Evolutionary conservation across 2,329 filamentous ascomycete species (phyloP), one percentile per base, ranked within the genome.

Genomic region (Fulvia fulva): DNA sequence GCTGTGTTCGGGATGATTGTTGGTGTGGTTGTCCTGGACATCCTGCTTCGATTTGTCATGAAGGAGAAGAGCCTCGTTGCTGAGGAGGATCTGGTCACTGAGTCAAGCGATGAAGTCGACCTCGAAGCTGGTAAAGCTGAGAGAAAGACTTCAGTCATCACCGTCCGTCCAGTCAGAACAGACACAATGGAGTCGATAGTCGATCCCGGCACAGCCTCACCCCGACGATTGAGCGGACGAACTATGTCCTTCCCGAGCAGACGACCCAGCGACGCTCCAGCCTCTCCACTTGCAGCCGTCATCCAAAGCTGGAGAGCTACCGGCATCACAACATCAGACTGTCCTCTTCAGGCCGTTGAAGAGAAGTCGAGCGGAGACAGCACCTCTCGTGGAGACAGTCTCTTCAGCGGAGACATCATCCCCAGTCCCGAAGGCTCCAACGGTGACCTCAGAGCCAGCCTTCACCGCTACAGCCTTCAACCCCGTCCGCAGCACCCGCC

Each of bases 1-100:
- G 63, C 63, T n/a, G 65, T 67, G 6, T 66, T 64, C 43, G 57
- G 55, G 19, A 45, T 67, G 49, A 57, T 57, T 32, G 46, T 60
- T 28, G 54, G 34, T 22, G 58, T 65, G n/a, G 23, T 65, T 14
- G 56, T 46, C 8, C 49, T 65, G 5, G 65, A 67, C 22, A 52
- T 67, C 19, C 5, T 64, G 11, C 43, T 66, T 1, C 54, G 65
- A 51, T 28, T 64, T 14, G 28, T 65, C 25, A 66, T 67, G 65
- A 50, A 58, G 6, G 65, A 66, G 30, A 56, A 57, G 12, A 23
- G 16, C 34, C 26, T n/a, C 19, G 34, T 21, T 16, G 44, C n/a
- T 8, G 44, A 25, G n/a, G 22, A 47, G 37, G 47, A 49, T 12
- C 45, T 22, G 16, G 37, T 44, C 19, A 19, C 16, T 30, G 34